Evolutionary conservation across 495 filamentous ascomycete genomes (phyloP).

Genomic region (Lindgomyces ingoldianus): DNA sequence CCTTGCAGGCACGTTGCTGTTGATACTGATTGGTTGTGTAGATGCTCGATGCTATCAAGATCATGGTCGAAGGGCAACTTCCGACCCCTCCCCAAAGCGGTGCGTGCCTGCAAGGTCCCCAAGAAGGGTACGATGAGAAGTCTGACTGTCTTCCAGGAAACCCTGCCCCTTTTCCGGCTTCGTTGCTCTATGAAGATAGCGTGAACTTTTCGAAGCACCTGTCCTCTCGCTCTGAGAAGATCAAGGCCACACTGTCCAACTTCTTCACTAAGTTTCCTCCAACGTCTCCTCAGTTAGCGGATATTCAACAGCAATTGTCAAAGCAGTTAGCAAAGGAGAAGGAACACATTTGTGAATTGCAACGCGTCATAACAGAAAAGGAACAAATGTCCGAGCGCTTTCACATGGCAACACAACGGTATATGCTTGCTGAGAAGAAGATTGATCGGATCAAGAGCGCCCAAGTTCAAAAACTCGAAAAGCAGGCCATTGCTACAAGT

Average conservation of each 20-base stretch:
- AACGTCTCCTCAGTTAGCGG: slow-evolving; percentile 62
- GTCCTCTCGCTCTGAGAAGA: slow-evolving; percentile 59
- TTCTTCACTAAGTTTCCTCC: slow-evolving; percentile 52
- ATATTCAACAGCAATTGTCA: slow-evolving; percentile 72
- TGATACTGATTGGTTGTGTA: slow-evolving; percentile 44
- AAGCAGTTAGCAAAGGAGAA: slow-evolving; percentile 79
- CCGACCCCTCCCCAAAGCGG: slow-evolving; percentile 43
- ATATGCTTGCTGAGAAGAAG: slow-evolving; percentile 92
- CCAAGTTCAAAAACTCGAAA: slow-evolving; percentile 89
- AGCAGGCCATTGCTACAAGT: slow-evolving; percentile 71
- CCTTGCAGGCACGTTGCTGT: neutral
- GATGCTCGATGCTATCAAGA: slow-evolving; percentile 83
- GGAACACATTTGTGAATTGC: slow-evolving; percentile 71
- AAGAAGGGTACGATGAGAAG: slow-evolving; percentile 42
- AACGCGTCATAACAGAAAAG: slow-evolving; percentile 74
- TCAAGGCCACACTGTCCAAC: slow-evolving; percentile 60
- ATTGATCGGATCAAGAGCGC: slow-evolving; percentile 83
- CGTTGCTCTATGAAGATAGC: slow-evolving; percentile 63
- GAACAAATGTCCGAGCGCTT: slow-evolving; percentile 79
- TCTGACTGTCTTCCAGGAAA: slow-evolving; percentile 38
- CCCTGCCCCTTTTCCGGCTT: slow-evolving; percentile 56
- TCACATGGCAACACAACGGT: slow-evolving; percentile 81
- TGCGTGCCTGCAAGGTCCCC: neutral
- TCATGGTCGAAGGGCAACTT: slow-evolving; percentile 58
- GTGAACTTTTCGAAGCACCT: slow-evolving; percentile 79